These are phyloP conservation scores for Pseudogymnoascus sp. DNA, from an alignment of 2,329 filamentous ascomycete genomes.

Conservation along the genomic window DNA sequence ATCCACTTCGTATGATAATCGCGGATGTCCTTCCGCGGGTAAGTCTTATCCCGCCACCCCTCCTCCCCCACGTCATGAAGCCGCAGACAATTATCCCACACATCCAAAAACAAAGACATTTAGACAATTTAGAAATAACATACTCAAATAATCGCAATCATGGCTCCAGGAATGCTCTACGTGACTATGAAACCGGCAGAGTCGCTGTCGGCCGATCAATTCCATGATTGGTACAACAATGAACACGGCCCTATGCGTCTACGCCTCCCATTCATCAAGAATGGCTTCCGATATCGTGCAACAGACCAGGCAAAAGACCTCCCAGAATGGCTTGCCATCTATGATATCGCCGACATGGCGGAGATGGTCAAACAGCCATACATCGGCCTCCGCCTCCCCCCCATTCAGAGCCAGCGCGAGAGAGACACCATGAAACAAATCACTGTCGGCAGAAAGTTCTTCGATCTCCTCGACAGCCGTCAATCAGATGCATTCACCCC, in stretches of 20 bases:
- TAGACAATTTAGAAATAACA: neutral
- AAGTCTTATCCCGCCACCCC: neutral
- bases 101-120: neutral
- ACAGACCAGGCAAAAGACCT: slow-evolving; percentile 45
- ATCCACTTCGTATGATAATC: neutral
- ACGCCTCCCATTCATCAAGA: slow-evolving; percentile 64
- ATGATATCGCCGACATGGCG: slow-evolving; percentile 72
- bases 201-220: slow-evolving; percentile 53
- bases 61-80: neutral
- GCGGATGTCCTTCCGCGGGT: neutral
- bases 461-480: slow-evolving; percentile 55
- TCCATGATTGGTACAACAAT: slow-evolving; percentile 93
- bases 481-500: slow-evolving; percentile 50
- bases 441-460: slow-evolving; percentile 63
- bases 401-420: slow-evolving; percentile 50
- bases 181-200: slow-evolving; percentile 78
- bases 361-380: slow-evolving; percentile 66
- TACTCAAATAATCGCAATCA: neutral
- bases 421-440: slow-evolving; percentile 57
- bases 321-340: slow-evolving; percentile 71
- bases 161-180: slow-evolving; percentile 61
- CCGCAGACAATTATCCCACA: neutral
- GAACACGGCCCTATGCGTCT: slow-evolving; percentile 80
- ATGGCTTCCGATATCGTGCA: slow-evolving; percentile 72
- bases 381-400: slow-evolving; percentile 52